phyloP scores from a whole-genome alignment of 2,329 filamentous ascomycete genomes.

The Phialophora verrucosa region DNA sequence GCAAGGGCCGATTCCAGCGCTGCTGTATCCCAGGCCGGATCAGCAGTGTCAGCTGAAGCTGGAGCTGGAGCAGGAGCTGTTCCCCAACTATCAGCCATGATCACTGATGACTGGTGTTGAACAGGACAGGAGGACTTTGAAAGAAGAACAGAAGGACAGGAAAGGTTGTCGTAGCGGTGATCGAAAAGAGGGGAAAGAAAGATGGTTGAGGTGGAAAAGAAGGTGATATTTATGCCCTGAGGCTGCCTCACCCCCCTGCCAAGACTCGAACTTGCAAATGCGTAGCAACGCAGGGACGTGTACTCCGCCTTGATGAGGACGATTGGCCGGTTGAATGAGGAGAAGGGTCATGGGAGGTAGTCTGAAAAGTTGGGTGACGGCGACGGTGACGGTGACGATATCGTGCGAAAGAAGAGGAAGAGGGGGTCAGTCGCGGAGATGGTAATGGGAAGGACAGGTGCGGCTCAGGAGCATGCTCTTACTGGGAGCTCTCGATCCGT shows the following conservation, averaged over 20 bases:
- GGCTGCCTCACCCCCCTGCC: not conserved
- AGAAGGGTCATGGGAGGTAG: not conserved
- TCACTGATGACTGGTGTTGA: not conserved
- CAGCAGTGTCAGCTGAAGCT: constrained; percentile 4
- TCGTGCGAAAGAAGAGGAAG: not conserved
- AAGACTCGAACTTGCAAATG: not conserved
- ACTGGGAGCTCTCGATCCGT: not conserved
- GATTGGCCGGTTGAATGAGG: constrained; percentile 1
- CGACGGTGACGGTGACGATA: constrained; percentile 1
- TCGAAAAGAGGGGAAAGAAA: constrained; percentile 4
- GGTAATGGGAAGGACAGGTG: not conserved
- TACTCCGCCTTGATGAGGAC: not conserved
- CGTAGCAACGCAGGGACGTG: not conserved
- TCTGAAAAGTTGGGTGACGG: not conserved
- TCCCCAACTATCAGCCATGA: not conserved
- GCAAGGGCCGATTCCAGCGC: constrained; percentile 22
- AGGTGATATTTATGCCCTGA: constrained; percentile 11
- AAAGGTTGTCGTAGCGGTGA: constrained; percentile 7
- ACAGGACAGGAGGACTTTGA: not conserved
- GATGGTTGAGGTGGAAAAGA: constrained; percentile 8
- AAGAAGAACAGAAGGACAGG: constrained; percentile 3
- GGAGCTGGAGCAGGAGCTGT: not conserved
- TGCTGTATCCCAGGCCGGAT: constrained; percentile 23
- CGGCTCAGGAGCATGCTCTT: not conserved
- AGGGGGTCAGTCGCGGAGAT: not conserved